A percentile compares a stretch with the other conserved stretches of the same genome.
Conservation (phyloP, 164 flowering plant genomes). For the Berberis thunbergii region DNA sequence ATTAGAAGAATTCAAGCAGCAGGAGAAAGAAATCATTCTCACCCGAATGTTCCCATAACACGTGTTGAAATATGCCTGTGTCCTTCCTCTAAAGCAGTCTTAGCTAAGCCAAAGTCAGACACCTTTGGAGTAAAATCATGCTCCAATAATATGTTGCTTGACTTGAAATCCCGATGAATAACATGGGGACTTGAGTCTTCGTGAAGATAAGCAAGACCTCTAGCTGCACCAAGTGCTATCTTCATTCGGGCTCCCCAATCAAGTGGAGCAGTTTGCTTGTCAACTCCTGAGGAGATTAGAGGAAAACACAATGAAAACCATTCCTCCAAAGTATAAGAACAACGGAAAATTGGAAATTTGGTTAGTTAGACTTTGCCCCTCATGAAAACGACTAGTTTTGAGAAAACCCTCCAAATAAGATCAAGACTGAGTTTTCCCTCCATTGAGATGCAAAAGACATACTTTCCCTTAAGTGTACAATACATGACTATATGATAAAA, state of each 20-base stretch:
- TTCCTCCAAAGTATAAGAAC: neutral
- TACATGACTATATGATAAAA: too few relatives aligned
- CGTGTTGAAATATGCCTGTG: constrained; percentile 75
- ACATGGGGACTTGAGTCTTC: constrained; percentile 96
- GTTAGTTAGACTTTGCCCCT: neutral
- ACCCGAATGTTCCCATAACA: constrained; percentile 97
- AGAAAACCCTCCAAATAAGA: neutral
- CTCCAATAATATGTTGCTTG: constrained; percentile 89
- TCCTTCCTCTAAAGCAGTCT: constrained; percentile 67
- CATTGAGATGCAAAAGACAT: too few relatives aligned
- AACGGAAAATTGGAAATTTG: too few relatives aligned
- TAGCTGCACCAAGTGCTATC: constrained; percentile 95
- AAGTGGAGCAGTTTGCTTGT: constrained; percentile 65
- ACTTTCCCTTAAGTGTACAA: too few relatives aligned
- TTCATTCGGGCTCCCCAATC: constrained; percentile 80
- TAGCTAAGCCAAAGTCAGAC: constrained; percentile 90
- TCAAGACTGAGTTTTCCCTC: neutral
- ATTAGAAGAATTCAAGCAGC: neutral
- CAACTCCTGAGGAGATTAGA: constrained; percentile 36
- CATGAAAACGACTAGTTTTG: neutral
- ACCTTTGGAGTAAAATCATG: constrained; percentile 89
- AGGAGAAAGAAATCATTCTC: constrained; percentile 6
- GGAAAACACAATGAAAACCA: constrained; percentile 1
- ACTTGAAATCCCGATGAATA: constrained; percentile 91
- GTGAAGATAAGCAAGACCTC: constrained; percentile 92